These are phyloP conservation scores for Pseudohyphozyma bogoriensis DNA, from an alignment of 768 basidiomycete genomes.

Conservation along the genomic window DNA sequence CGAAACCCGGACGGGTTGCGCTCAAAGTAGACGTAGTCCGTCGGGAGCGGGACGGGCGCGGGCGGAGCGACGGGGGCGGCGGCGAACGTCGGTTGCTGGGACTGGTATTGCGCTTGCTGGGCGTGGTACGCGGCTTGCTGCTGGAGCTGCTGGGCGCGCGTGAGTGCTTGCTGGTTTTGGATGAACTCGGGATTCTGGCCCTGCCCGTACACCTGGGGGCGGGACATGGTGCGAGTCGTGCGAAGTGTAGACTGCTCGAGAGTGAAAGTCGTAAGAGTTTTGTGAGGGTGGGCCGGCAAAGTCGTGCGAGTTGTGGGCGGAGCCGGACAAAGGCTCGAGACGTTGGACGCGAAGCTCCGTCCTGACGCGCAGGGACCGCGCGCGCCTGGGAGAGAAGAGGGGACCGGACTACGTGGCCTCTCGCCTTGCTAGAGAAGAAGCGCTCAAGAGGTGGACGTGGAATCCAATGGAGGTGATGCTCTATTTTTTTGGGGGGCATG, in stretches of 20 bases:
- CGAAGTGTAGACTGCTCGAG: background rate
- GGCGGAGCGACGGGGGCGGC: background rate
- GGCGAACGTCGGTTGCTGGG: background rate
- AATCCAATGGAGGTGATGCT: too few relatives aligned
- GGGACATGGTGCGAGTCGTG: constrained; percentile 1
- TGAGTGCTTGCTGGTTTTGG: constrained; percentile 36
- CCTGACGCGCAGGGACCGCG: background rate
- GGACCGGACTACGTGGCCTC: too few relatives aligned
- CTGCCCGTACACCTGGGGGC: constrained; percentile 1
- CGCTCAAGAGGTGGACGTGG: too few relatives aligned
- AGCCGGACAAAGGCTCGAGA: too few relatives aligned
- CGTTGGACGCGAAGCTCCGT: background rate
- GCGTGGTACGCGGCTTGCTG: constrained; percentile 17
- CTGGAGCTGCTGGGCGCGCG: constrained; percentile 16
- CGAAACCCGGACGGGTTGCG: constrained; percentile 66
- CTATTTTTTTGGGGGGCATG: too few relatives aligned
- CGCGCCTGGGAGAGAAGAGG: too few relatives aligned
- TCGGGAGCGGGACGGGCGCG: constrained; percentile 16
- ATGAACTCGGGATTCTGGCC: constrained; percentile 7
- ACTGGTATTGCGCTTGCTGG: background rate
- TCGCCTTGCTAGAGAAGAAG: too few relatives aligned
- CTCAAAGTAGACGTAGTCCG: constrained; percentile 65
- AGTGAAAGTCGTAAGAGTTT: background rate
- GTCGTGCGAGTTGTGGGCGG: too few relatives aligned
- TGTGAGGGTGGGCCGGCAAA: too few relatives aligned